A percentile compares a stretch with the other conserved stretches of the same genome.
Conservation (phyloP, 148 eudicot species). For the Cornus suecica region DNA sequence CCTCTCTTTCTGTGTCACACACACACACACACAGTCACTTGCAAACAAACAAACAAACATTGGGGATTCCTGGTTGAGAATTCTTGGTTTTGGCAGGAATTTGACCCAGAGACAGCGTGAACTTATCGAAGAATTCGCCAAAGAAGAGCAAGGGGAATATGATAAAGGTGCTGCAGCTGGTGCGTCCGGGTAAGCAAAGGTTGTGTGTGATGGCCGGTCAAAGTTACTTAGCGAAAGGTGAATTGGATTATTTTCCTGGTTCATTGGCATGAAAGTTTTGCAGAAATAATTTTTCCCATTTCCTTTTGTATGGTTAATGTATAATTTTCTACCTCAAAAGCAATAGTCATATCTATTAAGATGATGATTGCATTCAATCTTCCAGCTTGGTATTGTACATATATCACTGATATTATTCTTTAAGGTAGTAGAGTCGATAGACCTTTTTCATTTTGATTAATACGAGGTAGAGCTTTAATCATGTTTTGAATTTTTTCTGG, state of each 20-base stretch:
- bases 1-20: too few species aligned
- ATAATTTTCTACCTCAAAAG: neutral
- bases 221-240: neutral
- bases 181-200: constrained; percentile 42
- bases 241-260: neutral
- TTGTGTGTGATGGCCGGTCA: neutral
- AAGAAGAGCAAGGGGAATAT: constrained; percentile 73
- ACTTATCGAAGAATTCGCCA: constrained; percentile 81
- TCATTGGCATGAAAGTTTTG: constrained; percentile 19
- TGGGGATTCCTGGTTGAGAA: neutral
- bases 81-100: constrained; percentile 37
- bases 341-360: neutral
- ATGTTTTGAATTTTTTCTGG: too few species aligned
- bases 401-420: neutral
- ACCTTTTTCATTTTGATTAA: neutral
- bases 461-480: too few species aligned
- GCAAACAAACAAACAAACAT: too few species aligned
- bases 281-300: neutral
- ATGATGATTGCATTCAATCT: neutral
- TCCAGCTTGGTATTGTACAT: neutral
- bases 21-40: too few species aligned
- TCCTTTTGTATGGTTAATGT: neutral
- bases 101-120: constrained; percentile 81
- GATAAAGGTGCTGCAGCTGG: constrained; percentile 70
- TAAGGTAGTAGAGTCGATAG: neutral